Percentiles rank a stretch among this genome's conserved stretches.
Evolutionary conservation across 1,284 basidiomycete genomes (phyloP).

Genomic region (Spongiforma sp.): DNA sequence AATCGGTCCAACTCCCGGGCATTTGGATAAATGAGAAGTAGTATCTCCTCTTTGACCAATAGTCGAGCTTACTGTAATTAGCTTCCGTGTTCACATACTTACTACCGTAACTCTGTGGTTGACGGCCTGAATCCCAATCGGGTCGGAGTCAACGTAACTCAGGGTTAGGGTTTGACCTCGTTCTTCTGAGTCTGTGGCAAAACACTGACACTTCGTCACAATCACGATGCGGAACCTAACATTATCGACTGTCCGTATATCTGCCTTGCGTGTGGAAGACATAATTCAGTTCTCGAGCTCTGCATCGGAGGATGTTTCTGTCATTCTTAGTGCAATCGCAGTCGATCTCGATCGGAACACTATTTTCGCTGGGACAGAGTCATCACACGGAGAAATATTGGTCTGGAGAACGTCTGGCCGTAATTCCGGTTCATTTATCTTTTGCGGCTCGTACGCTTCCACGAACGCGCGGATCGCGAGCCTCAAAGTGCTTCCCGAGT

Average conservation of each 20-base stretch:
- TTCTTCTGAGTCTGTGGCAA: too few relatives aligned
- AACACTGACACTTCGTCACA: too few relatives aligned
- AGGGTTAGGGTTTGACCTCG: too few relatives aligned
- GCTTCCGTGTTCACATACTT: too few relatives aligned
- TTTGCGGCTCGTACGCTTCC: conserved; percentile 35
- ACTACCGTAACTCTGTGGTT: neutral
- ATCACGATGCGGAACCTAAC: conserved; percentile 37
- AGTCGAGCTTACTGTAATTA: too few relatives aligned
- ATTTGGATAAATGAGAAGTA: too few relatives aligned
- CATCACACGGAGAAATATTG: conserved; percentile 62
- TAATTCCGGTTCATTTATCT: conserved; percentile 24
- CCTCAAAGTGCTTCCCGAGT: conserved; percentile 71
- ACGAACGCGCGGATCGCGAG: conserved; percentile 55
- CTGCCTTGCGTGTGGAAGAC: conserved; percentile 21
- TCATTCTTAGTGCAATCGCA: conserved; percentile 51
- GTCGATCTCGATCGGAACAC: conserved; percentile 73
- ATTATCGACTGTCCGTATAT: conserved; percentile 25
- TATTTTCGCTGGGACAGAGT: conserved; percentile 67
- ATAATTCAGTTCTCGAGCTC: conserved; percentile 52
- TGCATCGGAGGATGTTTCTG: conserved; percentile 29
- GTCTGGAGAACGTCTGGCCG: conserved; percentile 55
- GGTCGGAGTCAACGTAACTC: too few relatives aligned
- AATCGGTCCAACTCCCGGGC: too few relatives aligned
- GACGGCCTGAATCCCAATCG: too few relatives aligned
- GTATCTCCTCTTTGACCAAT: too few relatives aligned